These are phyloP conservation scores for Penicillium atrosanguineum DNA, from an alignment of 495 filamentous ascomycete genomes.

Conservation along the genomic window DNA sequence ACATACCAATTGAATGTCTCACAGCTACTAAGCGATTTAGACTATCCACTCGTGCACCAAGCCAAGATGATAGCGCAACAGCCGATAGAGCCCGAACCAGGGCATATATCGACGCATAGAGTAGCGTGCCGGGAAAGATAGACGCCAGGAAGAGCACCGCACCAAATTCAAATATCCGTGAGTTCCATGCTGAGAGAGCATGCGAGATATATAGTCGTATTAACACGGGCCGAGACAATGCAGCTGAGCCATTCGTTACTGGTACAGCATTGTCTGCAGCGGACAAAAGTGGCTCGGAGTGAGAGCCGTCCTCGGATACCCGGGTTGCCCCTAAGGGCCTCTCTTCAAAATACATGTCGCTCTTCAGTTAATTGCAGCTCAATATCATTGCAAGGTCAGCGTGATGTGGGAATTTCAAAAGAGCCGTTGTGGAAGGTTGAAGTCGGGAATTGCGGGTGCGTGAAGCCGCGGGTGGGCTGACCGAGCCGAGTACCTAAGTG, in stretches of 20 bases:
- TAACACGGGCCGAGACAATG: conserved; percentile 18
- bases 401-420: neutral
- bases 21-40: conserved; percentile 49
- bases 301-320: neutral
- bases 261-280: neutral
- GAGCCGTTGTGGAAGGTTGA: neutral
- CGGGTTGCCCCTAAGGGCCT: neutral
- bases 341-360: neutral
- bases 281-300: neutral
- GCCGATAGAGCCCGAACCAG: conserved; percentile 30
- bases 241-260: neutral
- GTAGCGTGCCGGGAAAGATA: conserved; percentile 54
- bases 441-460: neutral
- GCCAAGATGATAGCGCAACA: conserved; percentile 35
- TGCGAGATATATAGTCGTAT: conserved; percentile 55
- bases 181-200: conserved; percentile 69
- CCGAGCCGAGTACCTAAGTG: neutral
- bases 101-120: conserved; percentile 42
- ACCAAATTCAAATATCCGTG: conserved; percentile 65
- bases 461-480: neutral
- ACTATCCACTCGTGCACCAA: conserved; percentile 46
- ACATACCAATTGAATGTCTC: conserved; percentile 47
- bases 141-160: conserved; percentile 61
- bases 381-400: neutral
- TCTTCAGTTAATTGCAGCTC: neutral